Evolutionary conservation across 306 rosid species (phyloP).

Genomic region (Delonix regia): DNA sequence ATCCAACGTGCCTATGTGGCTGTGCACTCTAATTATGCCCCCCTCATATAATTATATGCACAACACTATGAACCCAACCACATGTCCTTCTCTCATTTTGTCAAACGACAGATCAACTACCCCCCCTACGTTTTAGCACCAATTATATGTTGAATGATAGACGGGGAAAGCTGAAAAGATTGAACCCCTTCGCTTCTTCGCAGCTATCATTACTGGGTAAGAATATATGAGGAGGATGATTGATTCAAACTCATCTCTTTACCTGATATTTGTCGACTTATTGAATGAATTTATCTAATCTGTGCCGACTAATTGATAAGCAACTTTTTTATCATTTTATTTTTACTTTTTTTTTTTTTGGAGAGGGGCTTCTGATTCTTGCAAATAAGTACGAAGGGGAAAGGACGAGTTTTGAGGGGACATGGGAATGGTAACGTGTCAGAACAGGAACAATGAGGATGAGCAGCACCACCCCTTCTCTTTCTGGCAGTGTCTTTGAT

Average conservation of each 20-base stretch:
- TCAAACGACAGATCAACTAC: conserved; percentile 15
- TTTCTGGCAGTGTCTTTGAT: conserved; percentile 33
- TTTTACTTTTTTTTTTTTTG: no score
- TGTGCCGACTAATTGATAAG: not conserved
- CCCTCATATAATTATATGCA: not conserved
- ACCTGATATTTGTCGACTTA: not conserved
- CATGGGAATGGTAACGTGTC: conserved; percentile 30
- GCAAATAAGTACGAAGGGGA: not conserved
- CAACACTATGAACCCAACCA: not conserved
- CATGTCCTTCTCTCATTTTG: conserved; percentile 19
- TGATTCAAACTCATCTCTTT: not conserved
- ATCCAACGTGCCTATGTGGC: no score
- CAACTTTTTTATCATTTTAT: no score
- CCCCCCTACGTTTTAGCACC: conserved; percentile 19
- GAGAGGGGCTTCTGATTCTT: not conserved
- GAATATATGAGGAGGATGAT: not conserved
- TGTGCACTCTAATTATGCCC: not conserved
- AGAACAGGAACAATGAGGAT: conserved; percentile 17
- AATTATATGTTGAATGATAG: conserved; percentile 29
- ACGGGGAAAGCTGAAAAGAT: not conserved
- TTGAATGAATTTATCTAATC: not conserved
- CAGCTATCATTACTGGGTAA: not conserved
- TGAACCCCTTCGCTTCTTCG: not conserved
- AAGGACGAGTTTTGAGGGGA: not conserved
- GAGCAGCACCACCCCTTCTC: conserved; percentile 20